phyloP scores from a whole-genome alignment of 2,329 filamentous ascomycete species.

The Zymoseptoria tritici region DNA sequence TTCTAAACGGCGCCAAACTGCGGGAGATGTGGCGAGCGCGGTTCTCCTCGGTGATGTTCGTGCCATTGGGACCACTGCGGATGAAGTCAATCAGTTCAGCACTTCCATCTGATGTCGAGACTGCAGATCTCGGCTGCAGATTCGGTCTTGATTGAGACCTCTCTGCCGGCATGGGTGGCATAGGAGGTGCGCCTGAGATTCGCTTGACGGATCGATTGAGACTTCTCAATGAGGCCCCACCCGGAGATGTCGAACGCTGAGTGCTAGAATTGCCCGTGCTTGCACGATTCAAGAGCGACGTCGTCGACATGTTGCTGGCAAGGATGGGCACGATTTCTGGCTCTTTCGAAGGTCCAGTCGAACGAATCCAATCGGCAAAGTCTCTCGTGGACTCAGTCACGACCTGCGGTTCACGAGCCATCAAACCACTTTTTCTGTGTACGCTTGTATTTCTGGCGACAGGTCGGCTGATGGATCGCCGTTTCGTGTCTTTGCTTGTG shows the following conservation, averaged over 20 bases:
- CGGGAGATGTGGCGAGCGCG: constrained; percentile 65
- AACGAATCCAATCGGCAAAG: constrained; percentile 83
- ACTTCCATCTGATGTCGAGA: constrained; percentile 58
- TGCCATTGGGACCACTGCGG: constrained; percentile 62
- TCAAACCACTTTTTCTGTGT: constrained; percentile 27
- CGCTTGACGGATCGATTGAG: constrained; percentile 7
- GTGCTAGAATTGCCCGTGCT: constrained; percentile 2
- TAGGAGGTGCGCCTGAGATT: constrained; percentile 20
- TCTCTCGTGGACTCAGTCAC: constrained; percentile 67
- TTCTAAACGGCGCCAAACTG: constrained; percentile 75
- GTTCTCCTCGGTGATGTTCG: constrained; percentile 28
- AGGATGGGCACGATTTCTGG: constrained; percentile 14
- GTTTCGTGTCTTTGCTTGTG: constrained; percentile 12
- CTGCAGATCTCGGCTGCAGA: constrained; percentile 39
- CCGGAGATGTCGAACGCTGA: constrained; percentile 20
- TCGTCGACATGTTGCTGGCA: constrained; percentile 17
- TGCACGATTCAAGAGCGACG: constrained; percentile 13
- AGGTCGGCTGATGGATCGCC: constrained; percentile 27
- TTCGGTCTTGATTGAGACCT: constrained; percentile 12
- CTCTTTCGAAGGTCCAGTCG: constrained; percentile 58
- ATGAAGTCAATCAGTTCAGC: constrained; percentile 95
- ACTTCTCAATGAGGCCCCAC: constrained; percentile 15
- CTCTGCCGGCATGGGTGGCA: constrained; percentile 20
- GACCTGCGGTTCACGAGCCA: constrained; percentile 65
- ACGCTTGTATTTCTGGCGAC: constrained; percentile 26